phyloP scores from a whole-genome alignment of 148 eudicot genomes.

The Vaccinium macrocarpon region DNA sequence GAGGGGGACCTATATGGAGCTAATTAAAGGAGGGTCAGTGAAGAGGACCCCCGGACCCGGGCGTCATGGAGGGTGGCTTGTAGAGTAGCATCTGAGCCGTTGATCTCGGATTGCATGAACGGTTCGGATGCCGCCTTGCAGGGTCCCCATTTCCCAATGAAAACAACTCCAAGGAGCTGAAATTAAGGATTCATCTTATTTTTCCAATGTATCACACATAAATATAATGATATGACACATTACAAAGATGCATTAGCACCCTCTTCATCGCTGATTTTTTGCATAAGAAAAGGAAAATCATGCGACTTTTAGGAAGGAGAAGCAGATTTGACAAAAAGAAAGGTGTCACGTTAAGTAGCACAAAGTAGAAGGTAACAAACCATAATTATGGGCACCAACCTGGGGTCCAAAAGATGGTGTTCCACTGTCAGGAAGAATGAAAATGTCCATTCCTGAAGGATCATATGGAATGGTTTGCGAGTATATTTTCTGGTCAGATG shows the following conservation, averaged over 20 bases:
- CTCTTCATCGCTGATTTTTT: not conserved
- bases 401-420: slow-evolving; percentile 20
- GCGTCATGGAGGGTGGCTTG: too few species aligned
- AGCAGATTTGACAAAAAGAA: not conserved
- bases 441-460: slow-evolving; percentile 44
- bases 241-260: not conserved
- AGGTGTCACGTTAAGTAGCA: not conserved
- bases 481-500: slow-evolving; percentile 76
- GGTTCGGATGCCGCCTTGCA: too few species aligned
- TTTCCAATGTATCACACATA: not conserved
- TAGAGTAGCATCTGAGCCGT: too few species aligned
- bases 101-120: too few species aligned
- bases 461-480: slow-evolving; percentile 73
- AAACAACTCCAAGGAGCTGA: not conserved
- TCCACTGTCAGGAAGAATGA: slow-evolving; percentile 52
- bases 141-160: not conserved
- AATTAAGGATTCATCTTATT: not conserved
- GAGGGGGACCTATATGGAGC: not conserved
- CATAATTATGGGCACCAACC: slow-evolving; percentile 31
- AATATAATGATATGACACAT: not conserved
- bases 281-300: not conserved
- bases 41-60: not conserved
- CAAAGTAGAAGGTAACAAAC: not conserved
- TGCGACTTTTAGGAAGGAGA: not conserved
- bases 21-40: not conserved